Evolutionary conservation across 768 basidiomycete genomes (phyloP), one percentile per base, ranked within the genome.

Genomic region (Podaxis pistillaris): DNA sequence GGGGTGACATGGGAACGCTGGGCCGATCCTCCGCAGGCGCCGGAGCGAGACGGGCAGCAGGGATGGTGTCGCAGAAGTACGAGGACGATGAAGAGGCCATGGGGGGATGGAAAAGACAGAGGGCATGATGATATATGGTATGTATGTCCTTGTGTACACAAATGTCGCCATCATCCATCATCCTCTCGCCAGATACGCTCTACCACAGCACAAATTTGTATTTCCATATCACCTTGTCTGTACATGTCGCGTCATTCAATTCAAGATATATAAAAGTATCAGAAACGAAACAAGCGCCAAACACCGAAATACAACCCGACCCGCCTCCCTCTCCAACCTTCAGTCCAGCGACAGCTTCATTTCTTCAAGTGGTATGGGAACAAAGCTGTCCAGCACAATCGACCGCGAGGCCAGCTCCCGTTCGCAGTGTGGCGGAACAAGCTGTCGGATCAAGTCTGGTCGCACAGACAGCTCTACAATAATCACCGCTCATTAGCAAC

Each of bases 291-390:
- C 65, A 65, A 70, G 69, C 67, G 69, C 69, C 56, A 65, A 69
- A 60, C 62, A 68, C 40, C 62, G 60, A 63, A 19, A 64, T 60
- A 61, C 51, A n/a, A 24, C 41, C 64, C 64, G n/a, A 33, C 33
- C 33, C 33, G 33, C 33, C 33, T 33, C 33, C 33, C 33, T 33
- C 33, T 33, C 33, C 65, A 64, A 62, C 19, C 51, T 74, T 90
- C 82, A 94, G 77, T 98, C 95, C 78, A 98, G 84, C 76, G 90
- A 87, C 78, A 98, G 94, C 82, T 89, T 88, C 79, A 98, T 79
- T 77, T 97, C 89, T 74, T 98, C 96, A 76, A 95, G 81, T 75
- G 96, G 95, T 90, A 98, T 96, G 75, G 97, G 97, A 76, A 90
- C 90, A 81, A 98, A 98, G 67, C 85, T 87, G 72, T 96, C 88